Evolutionary conservation across 805 yeast genomes (phyloP), one percentile per base, ranked within the genome.

Genomic region (Kregervanrija delftensis): DNA sequence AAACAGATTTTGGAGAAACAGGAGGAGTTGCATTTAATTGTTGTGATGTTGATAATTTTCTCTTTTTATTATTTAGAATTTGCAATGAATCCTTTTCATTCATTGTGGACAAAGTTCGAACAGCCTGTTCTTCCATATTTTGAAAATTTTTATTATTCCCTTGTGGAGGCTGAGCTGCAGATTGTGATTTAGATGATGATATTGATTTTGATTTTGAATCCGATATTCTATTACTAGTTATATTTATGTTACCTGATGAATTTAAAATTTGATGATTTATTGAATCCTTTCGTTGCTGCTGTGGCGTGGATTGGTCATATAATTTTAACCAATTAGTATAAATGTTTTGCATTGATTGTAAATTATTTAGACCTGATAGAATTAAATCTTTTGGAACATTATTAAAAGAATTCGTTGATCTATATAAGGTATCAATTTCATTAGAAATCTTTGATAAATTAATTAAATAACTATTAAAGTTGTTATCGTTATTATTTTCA

Each of bases 41-140:
- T 22, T 22, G 28, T 22, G 28, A 22, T 22, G 28, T 22, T 4
- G 28, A 22, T 6, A 22, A 8, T 22, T 22, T 22, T 22, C 28
- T 22, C 6, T 22, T 22, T 22, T 22, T 22, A 22, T 22, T 22
- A 22, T 22, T 22, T 22, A 8, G 28, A 22, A 22, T 22, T 6
- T 22, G 28, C 28, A 22, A 5, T 22, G 28, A 22, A 22, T 36
- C 38, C 17, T 17, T 39, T 52, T 49, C 58, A 34, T 55, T 52
- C 57, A 59, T 51, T 22, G 60, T 52, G 11, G 57, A 54, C n/a
- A 59, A 49, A 1, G 61, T 56, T 37, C 54, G 49, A 3, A 59
- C 59, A 1, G 60, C 63, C 48, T 59, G 61, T 30, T 57, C 60
- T 41, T 59, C 63, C 43, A 57, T 47, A 14, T 13, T 34, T 14